Conservation (phyloP, 495 filamentous ascomycete genomes). For the Aspergillus sclerotiicarbonarius region DNA sequence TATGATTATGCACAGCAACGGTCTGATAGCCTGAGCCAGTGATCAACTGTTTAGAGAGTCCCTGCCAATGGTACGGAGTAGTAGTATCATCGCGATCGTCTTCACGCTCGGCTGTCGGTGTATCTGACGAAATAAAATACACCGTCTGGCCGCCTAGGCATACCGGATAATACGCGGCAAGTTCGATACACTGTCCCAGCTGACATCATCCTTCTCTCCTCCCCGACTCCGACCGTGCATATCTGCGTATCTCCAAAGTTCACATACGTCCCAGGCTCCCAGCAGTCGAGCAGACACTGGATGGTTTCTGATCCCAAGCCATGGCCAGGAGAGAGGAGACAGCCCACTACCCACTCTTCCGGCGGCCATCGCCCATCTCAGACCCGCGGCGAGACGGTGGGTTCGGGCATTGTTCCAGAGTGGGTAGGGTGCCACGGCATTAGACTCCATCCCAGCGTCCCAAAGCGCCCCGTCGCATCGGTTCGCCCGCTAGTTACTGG, state of each 20-base stretch:
- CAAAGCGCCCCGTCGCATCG: constrained; percentile 9
- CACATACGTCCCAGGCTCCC: no score
- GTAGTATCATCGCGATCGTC: neutral
- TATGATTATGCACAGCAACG: neutral
- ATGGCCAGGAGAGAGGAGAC: neutral
- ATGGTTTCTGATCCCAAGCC: neutral
- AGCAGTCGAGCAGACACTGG: neutral
- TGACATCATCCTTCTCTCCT: neutral
- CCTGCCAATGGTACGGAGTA: no score
- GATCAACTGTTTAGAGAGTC: neutral
- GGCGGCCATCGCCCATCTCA: neutral
- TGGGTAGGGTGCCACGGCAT: constrained; percentile 11
- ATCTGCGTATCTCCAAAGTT: no score
- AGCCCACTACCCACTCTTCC: neutral
- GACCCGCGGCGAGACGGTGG: neutral
- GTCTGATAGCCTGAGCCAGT: neutral
- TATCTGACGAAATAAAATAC: neutral
- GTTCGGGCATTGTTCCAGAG: constrained; percentile 9
- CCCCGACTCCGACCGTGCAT: neutral
- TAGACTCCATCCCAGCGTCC: neutral
- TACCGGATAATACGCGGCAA: neutral
- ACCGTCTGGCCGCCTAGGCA: neutral
- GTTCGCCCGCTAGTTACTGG: constrained; percentile 5
- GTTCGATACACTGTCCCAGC: neutral
- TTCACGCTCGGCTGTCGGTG: neutral